phyloP scores from a whole-genome alignment of 139 green algal genomes.

The Coelastrella sp. region DNA sequence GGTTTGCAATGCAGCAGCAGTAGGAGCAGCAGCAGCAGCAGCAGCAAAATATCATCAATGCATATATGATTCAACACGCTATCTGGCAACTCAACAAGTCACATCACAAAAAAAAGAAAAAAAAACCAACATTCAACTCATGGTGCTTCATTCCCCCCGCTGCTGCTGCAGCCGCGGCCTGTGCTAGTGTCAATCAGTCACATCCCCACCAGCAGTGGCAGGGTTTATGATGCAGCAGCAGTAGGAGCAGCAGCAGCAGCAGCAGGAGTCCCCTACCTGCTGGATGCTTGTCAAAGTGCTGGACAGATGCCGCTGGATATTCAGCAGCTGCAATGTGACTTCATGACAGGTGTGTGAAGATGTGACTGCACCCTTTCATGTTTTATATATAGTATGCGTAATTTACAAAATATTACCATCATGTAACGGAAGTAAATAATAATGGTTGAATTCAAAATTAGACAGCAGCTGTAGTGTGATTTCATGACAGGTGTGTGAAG shows the following conservation, averaged over 20 bases:
- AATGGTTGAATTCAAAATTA: no score
- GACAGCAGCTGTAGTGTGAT: no score
- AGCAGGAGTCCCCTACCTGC: conserved; percentile 67
- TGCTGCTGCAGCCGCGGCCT: conserved; percentile 5
- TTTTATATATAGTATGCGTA: neutral
- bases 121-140: no score
- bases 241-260: conserved; percentile 34
- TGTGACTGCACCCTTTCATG: no score
- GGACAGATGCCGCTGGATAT: conserved; percentile 80
- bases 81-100: no score
- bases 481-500: neutral
- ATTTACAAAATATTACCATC: neutral
- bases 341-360: conserved; percentile 55
- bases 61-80: no score
- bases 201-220: conserved; percentile 71
- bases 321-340: conserved; percentile 67
- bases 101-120: no score
- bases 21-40: no score
- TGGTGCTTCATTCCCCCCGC: no score
- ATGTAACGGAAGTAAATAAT: neutral
- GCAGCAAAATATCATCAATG: no score
- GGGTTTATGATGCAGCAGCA: conserved; percentile 35
- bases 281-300: conserved; percentile 82
- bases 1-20: no score
- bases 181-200: conserved; percentile 74